A percentile compares a stretch with the other conserved stretches of the same genome.
Evolutionary conservation across 1,284 basidiomycete species (phyloP).

Genomic region (Coniophora puteana): DNA sequence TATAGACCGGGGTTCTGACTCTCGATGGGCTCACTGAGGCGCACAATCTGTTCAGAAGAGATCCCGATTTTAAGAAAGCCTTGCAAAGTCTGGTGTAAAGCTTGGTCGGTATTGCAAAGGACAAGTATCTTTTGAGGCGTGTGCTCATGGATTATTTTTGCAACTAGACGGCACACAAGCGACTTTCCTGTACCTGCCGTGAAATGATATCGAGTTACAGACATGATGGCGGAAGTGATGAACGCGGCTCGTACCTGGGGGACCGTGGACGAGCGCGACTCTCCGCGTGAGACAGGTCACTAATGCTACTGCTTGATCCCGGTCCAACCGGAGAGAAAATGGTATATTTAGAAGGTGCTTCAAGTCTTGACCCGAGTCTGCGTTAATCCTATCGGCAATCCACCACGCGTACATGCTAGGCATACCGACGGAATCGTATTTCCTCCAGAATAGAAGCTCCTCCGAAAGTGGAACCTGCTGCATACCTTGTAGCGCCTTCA

Average conservation of each 20-base stretch:
- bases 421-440: slow-evolving; percentile 14
- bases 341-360: slow-evolving; percentile 27
- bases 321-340: slow-evolving; percentile 40
- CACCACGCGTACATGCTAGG: slow-evolving; percentile 4
- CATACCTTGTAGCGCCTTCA: slow-evolving; percentile 43
- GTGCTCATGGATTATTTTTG: slow-evolving; percentile 44
- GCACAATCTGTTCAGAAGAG: slow-evolving; percentile 38
- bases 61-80: slow-evolving; percentile 53
- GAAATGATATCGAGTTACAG: background rate
- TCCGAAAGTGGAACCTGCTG: slow-evolving; percentile 35
- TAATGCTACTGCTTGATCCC: slow-evolving; percentile 43
- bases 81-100: slow-evolving; percentile 54
- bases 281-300: slow-evolving; percentile 44
- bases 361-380: slow-evolving; percentile 35
- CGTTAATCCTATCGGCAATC: slow-evolving; percentile 29
- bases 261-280: slow-evolving; percentile 55
- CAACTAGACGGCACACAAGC: slow-evolving; percentile 55
- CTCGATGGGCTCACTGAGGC: slow-evolving; percentile 51
- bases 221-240: background rate
- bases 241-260: slow-evolving; percentile 48
- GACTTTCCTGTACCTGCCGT: slow-evolving; percentile 56
- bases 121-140: slow-evolving; percentile 45
- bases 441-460: slow-evolving; percentile 47
- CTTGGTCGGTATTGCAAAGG: slow-evolving; percentile 62
- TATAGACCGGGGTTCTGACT: slow-evolving; percentile 37